Percentiles rank a stretch among this genome's conserved stretches.
Conservation (phyloP, 2,329 filamentous ascomycete genomes). For the Cladophialophora chaetospira region DNA sequence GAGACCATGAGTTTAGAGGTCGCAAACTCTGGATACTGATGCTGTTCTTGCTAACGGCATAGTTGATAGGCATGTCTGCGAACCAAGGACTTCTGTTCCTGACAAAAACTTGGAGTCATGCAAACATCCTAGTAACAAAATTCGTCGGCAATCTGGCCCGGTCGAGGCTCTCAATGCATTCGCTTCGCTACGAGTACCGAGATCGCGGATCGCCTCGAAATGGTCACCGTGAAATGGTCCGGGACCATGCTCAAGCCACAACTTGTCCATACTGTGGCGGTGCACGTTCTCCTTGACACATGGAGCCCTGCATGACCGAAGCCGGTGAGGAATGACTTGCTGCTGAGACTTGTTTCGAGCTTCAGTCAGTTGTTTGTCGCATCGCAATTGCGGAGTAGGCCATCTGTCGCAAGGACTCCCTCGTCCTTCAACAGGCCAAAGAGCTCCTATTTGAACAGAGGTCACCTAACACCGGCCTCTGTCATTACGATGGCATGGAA, state of each 20-base stretch:
- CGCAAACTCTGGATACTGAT: no score
- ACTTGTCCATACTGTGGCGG: neutral
- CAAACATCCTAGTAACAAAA: neutral
- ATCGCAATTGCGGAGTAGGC: neutral
- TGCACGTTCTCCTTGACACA: neutral
- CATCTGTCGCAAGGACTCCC: neutral
- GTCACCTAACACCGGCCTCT: neutral
- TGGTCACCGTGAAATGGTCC: neutral
- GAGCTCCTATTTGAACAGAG: neutral
- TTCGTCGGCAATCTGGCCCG: neutral
- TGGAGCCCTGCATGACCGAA: neutral
- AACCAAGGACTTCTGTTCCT: neutral
- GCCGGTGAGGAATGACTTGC: neutral
- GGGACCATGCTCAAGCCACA: neutral
- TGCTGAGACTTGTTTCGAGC: neutral
- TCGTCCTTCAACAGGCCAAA: neutral
- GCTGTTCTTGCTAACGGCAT: no score
- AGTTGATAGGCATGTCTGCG: no score
- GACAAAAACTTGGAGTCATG: neutral
- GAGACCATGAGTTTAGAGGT: no score
- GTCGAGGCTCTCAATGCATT: neutral
- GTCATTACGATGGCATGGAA: no score
- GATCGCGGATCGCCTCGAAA: slow-evolving; percentile 4
- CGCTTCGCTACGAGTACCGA: slow-evolving; percentile 4
- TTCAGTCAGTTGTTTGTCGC: neutral